Evolutionary conservation across 106 monocot genomes (phyloP), one percentile per base, ranked within the genome.

Genomic region (Phalaenopsis equestris): DNA sequence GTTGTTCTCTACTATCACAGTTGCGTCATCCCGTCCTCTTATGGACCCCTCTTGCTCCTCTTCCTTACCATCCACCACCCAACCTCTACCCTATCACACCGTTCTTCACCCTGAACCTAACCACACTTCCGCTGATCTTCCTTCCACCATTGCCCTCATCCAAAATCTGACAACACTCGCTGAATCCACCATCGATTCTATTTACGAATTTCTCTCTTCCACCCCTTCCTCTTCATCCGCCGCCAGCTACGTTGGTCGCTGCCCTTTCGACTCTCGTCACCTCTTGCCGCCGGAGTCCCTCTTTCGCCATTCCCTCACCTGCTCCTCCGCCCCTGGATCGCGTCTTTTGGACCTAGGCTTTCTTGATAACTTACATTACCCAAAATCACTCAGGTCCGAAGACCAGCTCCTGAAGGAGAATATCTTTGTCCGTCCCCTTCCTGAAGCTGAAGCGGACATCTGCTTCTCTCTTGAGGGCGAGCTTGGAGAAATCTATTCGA

Each of bases 391-490:
- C 82, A 64, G 80, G 45, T 78, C 91, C 39, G 77, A 86, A 17
- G 37, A 73, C 19, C 75, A 86, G 30, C 75, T 86, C 42, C 64
- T 24, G 47, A 77, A 72, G 37, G 82, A 82, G 77, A 82, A 75
- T 24, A 64, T 18, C 57, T 85, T 87, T 75, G 38, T 72, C 52
- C 81, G 56, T 5, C 56, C 80, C 3, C 67, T 77, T 75, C 57
- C 78, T 18, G 86, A 82, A 12, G 70, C 90, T 5, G 82, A 79
- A 11, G 48, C 79, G 36, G 90, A 96, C 41, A 83, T 96, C 41
- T 88, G 85, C 81, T 92, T 93, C 85, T 91, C 96, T n/a, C 81
- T 96, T 45, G 89, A 96, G n/a, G 72, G 36, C 4, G 78, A 86
- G 45, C 64, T 81, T 23, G 74, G 79, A 2, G 80, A 83, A 42